Conservation (phyloP, 495 filamentous ascomycete genomes). For the Hyaloscypha bicolor region DNA sequence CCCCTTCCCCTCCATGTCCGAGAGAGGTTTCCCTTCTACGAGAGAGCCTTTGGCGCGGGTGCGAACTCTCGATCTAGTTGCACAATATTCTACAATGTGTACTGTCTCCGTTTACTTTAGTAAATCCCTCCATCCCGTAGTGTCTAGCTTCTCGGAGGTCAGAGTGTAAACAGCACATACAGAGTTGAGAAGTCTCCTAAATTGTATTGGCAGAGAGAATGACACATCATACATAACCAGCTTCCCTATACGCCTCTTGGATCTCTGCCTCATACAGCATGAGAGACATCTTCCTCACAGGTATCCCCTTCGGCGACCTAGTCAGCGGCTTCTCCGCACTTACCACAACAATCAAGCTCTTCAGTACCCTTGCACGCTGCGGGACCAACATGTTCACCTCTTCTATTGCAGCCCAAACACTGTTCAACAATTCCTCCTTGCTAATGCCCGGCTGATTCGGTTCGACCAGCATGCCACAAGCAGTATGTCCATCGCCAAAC, state of each 20-base stretch:
- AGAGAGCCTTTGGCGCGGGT: no score
- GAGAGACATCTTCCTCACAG: constrained; percentile 48
- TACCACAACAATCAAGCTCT: constrained; percentile 43
- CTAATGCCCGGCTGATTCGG: constrained; percentile 26
- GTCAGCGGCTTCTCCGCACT: constrained; percentile 51
- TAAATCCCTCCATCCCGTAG: no score
- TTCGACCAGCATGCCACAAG: constrained; percentile 56
- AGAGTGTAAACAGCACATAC: no score
- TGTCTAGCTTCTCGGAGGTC: no score
- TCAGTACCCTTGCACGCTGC: constrained; percentile 46
- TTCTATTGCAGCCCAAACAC: constrained; percentile 37
- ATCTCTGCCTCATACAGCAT: constrained; percentile 57
- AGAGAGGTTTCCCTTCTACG: no score
- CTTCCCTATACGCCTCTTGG: constrained; percentile 44
- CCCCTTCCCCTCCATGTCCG: no score
- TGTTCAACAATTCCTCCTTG: constrained; percentile 33
- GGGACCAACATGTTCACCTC: constrained; percentile 49
- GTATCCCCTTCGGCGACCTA: constrained; percentile 57
- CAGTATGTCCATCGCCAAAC: constrained; percentile 50
- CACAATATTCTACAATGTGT: no score
- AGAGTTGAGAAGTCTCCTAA: background rate
- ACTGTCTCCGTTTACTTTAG: no score
- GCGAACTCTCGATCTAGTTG: no score
- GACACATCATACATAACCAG: background rate
- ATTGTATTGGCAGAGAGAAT: no score